Evolutionary conservation across 2,329 filamentous ascomycete species (phyloP).

Genomic region (Colletotrichum tanaceti): DNA sequence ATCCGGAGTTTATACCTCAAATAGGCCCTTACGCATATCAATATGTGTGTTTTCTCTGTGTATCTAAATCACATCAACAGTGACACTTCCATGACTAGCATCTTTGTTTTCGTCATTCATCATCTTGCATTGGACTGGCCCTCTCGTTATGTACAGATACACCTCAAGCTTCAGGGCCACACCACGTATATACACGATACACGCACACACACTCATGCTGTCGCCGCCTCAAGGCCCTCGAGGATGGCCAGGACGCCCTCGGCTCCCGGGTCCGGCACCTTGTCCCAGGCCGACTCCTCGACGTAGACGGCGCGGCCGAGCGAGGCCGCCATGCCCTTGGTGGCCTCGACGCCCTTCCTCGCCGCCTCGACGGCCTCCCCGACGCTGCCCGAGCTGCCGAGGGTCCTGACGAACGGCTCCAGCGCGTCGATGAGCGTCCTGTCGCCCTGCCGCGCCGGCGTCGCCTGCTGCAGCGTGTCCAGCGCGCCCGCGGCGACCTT

Average conservation of each 20-base stretch:
- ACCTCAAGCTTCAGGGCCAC: no score
- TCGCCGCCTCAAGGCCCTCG: conserved; percentile 62
- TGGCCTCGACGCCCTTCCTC: conserved; percentile 71
- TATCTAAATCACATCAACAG: not conserved
- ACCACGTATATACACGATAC: no score
- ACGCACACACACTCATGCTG: not conserved
- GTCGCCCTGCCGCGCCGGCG: conserved; percentile 77
- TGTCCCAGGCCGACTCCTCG: conserved; percentile 72
- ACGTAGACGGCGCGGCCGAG: conserved; percentile 81
- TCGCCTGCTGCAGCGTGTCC: conserved; percentile 61
- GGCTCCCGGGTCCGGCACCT: conserved; percentile 80
- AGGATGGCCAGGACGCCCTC: conserved; percentile 71
- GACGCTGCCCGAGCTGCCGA: conserved; percentile 65
- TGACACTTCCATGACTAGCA: no score
- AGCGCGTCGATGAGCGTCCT: conserved; percentile 79
- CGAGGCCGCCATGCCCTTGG: conserved; percentile 79
- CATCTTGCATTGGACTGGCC: no score
- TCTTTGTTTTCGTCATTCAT: not conserved
- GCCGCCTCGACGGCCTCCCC: conserved; percentile 64
- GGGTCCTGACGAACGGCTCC: conserved; percentile 72
- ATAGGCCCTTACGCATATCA: no score
- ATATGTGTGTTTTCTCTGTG: no score
- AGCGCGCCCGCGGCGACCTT: conserved; percentile 20
- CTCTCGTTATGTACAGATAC: no score
- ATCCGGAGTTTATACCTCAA: not conserved